Evolutionary conservation across 305 asterid genomes (phyloP).

Genomic region (Salvia sclarea): DNA sequence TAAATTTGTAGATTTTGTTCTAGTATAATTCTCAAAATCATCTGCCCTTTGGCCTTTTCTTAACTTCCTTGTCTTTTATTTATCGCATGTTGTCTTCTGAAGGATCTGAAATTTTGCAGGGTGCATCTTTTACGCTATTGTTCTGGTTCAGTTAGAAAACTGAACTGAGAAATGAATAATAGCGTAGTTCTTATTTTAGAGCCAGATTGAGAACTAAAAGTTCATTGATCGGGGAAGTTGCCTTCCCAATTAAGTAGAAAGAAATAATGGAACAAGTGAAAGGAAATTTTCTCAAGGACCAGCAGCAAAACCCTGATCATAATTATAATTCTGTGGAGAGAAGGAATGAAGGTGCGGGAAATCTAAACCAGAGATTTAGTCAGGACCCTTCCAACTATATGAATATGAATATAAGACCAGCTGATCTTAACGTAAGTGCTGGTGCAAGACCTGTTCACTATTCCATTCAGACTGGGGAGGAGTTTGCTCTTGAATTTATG

Average conservation of each 20-base stretch:
- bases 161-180: conserved; percentile 37
- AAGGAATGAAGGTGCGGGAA: conserved; percentile 59
- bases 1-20: neutral
- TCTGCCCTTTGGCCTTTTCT: conserved; percentile 13
- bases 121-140: conserved; percentile 28
- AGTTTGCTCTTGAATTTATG: conserved; percentile 88
- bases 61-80: conserved; percentile 4
- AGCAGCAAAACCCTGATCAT: conserved; percentile 53
- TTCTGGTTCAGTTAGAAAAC: conserved; percentile 32
- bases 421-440: conserved; percentile 49
- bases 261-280: conserved; percentile 56
- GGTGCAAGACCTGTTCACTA: conserved; percentile 75
- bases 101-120: conserved; percentile 36
- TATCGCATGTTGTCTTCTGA: conserved; percentile 23
- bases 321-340: conserved; percentile 54
- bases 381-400: conserved; percentile 67
- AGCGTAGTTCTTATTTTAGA: conserved; percentile 44
- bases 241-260: conserved; percentile 19
- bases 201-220: conserved; percentile 49
- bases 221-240: conserved; percentile 22
- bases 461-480: conserved; percentile 96
- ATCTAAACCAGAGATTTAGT: conserved; percentile 54
- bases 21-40: neutral
- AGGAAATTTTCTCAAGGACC: conserved; percentile 53
- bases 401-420: conserved; percentile 56